Percentiles rank a stretch among this genome's conserved stretches.
These are phyloP conservation scores for Emiliania huxleyi DNA, from an alignment of 78 protist genomes.

Conservation along the genomic window DNA sequence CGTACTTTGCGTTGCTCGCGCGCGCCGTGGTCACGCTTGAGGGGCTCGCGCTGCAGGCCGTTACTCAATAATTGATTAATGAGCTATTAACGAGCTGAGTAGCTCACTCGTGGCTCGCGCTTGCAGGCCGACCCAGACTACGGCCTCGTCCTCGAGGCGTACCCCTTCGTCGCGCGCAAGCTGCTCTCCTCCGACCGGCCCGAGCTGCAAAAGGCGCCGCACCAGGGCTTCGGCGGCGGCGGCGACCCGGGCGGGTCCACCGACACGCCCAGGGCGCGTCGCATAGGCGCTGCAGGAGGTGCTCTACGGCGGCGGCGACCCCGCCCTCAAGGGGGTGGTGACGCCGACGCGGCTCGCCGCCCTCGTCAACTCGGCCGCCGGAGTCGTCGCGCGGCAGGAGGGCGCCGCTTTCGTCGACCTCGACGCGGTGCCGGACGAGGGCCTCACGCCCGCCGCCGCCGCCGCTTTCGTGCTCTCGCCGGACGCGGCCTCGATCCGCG, in stretches of 20 bases:
- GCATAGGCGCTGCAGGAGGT: slow-evolving; percentile 38
- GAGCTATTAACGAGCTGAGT: too few species aligned
- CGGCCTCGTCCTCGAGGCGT: not conserved
- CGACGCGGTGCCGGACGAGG: slow-evolving; percentile 49
- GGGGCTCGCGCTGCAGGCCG: slow-evolving; percentile 38
- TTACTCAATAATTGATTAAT: too few species aligned
- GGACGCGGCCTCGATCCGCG: not conserved
- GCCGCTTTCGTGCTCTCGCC: not conserved
- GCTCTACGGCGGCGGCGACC: not conserved
- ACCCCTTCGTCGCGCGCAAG: slow-evolving; percentile 59
- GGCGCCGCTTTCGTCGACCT: slow-evolving; percentile 51
- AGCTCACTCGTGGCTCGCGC: too few species aligned
- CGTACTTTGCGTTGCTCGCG: slow-evolving; percentile 46
- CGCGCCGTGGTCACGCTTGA: slow-evolving; percentile 54
- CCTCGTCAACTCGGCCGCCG: slow-evolving; percentile 43
- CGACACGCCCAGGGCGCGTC: too few species aligned
- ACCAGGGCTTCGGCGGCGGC: slow-evolving; percentile 15
- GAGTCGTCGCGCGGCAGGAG: slow-evolving; percentile 27
- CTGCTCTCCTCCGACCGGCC: slow-evolving; percentile 39
- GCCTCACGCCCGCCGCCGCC: not conserved
- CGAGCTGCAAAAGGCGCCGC: slow-evolving; percentile 38
- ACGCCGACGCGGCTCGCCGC: slow-evolving; percentile 8
- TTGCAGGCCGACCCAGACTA: slow-evolving; percentile 34
- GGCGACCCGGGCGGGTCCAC: too few species aligned
- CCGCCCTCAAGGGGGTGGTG: not conserved